A percentile compares a stretch with the other conserved stretches of the same genome.
phyloP scores from a whole-genome alignment of 1,284 basidiomycete genomes.

The Spongiforma sp. region DNA sequence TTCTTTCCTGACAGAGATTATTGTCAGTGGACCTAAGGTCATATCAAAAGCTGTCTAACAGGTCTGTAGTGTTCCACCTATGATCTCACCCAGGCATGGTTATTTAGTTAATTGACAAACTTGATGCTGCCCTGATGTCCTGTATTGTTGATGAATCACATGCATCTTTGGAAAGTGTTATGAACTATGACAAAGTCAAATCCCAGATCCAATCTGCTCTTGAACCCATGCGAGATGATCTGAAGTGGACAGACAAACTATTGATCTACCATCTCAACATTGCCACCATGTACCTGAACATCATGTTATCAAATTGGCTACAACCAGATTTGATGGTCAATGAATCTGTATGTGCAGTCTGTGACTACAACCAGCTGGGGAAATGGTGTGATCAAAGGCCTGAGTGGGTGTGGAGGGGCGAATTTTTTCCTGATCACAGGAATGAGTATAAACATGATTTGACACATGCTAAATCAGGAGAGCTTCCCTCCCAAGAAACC shows the following conservation, averaged over 20 bases:
- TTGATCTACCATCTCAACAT: conserved; percentile 99
- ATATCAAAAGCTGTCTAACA: conserved; percentile 87
- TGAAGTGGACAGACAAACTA: conserved; percentile 87
- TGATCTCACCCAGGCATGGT: neutral
- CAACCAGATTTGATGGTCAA: conserved; percentile 99
- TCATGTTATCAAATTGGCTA: conserved; percentile 99
- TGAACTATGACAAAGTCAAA: conserved; percentile 96
- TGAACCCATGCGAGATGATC: conserved; percentile 92
- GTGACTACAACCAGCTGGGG: conserved; percentile 97
- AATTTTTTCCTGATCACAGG: conserved; percentile 97
- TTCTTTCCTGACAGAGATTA: too few relatives aligned
- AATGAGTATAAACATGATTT: conserved; percentile 99
- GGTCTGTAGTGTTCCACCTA: conserved; percentile 47
- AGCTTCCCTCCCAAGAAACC: conserved; percentile 85
- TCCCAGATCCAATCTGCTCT: conserved; percentile 78
- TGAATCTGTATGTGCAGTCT: conserved; percentile 96
- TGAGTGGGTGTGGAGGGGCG: conserved; percentile 99
- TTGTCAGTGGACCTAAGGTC: too few relatives aligned
- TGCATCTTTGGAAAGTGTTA: conserved; percentile 82
- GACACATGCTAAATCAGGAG: conserved; percentile 96
- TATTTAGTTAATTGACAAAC: conserved; percentile 87
- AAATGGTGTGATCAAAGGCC: conserved; percentile 95
- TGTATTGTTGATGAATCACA: conserved; percentile 91
- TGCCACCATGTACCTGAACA: conserved; percentile 99
- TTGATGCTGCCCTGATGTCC: conserved; percentile 92